These are phyloP conservation scores for Xylaria flabelliformis DNA, from an alignment of 495 filamentous ascomycete genomes.

Conservation along the genomic window DNA sequence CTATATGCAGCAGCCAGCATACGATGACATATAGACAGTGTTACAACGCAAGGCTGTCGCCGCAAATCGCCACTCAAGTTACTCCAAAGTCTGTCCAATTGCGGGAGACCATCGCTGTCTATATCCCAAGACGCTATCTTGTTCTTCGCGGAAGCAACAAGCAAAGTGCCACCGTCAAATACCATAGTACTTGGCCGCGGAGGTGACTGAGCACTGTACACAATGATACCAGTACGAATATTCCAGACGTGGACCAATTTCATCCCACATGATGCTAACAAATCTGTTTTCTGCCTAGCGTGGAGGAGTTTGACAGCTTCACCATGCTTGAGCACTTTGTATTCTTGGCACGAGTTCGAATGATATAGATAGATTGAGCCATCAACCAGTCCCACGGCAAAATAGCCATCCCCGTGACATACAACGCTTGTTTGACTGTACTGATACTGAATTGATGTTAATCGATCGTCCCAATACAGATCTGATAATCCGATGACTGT, in stretches of 20 bases:
- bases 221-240: not conserved
- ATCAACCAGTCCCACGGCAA: conserved; percentile 31
- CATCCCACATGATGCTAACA: not conserved
- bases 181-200: not conserved
- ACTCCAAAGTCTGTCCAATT: not conserved
- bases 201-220: not conserved
- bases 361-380: conserved; percentile 24
- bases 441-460: not conserved
- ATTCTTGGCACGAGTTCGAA: conserved; percentile 3
- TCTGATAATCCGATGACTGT: conserved; percentile 26
- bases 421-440: not conserved
- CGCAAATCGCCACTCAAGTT: not conserved
- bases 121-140: not conserved
- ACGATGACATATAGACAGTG: not conserved
- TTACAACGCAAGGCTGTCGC: not conserved
- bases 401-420: conserved; percentile 24
- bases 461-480: conserved; percentile 37
- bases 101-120: not conserved
- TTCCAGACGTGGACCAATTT: not conserved
- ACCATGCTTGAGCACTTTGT: not conserved
- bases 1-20: not conserved
- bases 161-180: not conserved
- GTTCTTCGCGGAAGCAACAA: not conserved
- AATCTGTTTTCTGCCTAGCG: not conserved
- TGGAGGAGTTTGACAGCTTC: not conserved